Conservation (phyloP, 768 basidiomycete genomes). For the Collybia mongolica region DNA sequence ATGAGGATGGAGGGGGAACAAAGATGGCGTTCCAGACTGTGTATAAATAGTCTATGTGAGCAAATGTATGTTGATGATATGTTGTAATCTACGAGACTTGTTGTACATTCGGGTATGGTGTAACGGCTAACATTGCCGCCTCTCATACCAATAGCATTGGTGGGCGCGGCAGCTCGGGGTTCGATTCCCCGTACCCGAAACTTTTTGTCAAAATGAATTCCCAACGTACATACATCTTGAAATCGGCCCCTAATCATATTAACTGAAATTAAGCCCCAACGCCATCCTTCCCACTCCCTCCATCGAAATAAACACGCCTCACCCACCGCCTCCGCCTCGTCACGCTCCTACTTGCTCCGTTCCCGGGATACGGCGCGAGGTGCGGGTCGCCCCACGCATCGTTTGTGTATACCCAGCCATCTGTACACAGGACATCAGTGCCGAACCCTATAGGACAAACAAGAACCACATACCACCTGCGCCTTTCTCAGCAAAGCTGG, state of each 20-base stretch:
- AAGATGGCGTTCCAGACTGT: no score
- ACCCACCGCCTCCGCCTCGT: constrained; percentile 73
- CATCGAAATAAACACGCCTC: constrained; percentile 62
- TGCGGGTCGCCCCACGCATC: constrained; percentile 66
- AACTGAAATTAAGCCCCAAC: not conserved
- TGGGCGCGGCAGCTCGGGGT: constrained; percentile 58
- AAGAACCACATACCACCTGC: no score
- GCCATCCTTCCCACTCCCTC: constrained; percentile 1
- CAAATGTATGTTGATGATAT: no score
- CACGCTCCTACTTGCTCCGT: constrained; percentile 44
- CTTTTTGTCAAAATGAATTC: no score
- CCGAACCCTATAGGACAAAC: not conserved
- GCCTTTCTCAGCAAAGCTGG: no score
- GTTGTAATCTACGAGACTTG: no score
- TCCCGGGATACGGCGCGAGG: constrained; percentile 32
- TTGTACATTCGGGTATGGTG: constrained; percentile 40
- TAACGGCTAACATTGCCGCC: constrained; percentile 64
- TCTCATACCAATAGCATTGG: constrained; percentile 39
- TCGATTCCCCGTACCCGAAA: constrained; percentile 51
- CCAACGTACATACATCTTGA: no score
- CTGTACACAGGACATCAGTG: constrained; percentile 26
- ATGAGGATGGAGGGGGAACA: no score
- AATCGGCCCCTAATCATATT: no score
- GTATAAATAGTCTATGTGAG: no score
- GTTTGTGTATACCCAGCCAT: constrained; percentile 83